phyloP scores from a whole-genome alignment of 805 yeast genomes.

The Saccharomycopsis sp. region DNA sequence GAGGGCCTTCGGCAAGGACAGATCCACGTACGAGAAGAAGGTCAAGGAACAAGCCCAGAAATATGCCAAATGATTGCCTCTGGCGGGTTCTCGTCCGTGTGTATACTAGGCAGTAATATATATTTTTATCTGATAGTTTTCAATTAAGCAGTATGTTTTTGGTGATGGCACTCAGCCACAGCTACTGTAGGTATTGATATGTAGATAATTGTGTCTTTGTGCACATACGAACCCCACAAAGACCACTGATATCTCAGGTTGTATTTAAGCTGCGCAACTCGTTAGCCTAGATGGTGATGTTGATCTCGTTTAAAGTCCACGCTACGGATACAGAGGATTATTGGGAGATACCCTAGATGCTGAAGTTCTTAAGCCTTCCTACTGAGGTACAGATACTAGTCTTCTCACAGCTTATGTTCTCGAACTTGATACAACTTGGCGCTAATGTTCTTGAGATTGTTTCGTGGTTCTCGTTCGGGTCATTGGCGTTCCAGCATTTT shows the following conservation, averaged over 20 bases:
- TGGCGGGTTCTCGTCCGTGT: not conserved
- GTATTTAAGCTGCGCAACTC: too few relatives aligned
- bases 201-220: too few relatives aligned
- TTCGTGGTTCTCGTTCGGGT: not conserved
- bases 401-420: not conserved
- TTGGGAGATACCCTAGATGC: too few relatives aligned
- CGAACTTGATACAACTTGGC: not conserved
- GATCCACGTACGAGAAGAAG: slow-evolving; percentile 61
- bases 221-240: too few relatives aligned
- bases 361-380: too few relatives aligned
- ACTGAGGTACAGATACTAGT: not conserved
- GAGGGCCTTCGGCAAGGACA: slow-evolving; percentile 72
- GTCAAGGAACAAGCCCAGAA: slow-evolving; percentile 76
- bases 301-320: too few relatives aligned
- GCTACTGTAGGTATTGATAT: too few relatives aligned
- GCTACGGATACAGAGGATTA: too few relatives aligned
- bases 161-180: too few relatives aligned
- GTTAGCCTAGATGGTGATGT: too few relatives aligned
- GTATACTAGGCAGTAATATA: not conserved
- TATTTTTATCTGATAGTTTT: too few relatives aligned
- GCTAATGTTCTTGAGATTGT: not conserved
- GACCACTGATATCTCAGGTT: too few relatives aligned
- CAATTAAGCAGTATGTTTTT: not conserved
- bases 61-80: slow-evolving; percentile 37
- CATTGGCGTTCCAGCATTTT: not conserved